These are phyloP conservation scores for Castanea mollissima DNA, from an alignment of 306 rosid genomes.

Conservation along the genomic window DNA sequence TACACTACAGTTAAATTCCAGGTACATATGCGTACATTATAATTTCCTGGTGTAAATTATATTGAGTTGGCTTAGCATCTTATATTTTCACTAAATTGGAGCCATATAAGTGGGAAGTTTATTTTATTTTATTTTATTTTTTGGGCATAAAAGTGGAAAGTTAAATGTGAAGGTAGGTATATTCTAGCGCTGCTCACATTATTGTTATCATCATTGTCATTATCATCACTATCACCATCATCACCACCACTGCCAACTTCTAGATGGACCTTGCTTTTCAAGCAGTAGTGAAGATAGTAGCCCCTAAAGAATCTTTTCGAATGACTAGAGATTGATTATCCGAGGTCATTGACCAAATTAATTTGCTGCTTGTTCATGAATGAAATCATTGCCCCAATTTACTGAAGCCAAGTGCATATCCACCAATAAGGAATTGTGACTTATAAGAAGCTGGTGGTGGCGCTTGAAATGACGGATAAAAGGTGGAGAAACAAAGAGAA, in stretches of 20 bases:
- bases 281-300: slow-evolving; percentile 15
- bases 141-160: too few relatives aligned
- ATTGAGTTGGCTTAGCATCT: too few relatives aligned
- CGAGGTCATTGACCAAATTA: not conserved
- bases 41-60: too few relatives aligned
- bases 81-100: not conserved
- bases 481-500: not conserved
- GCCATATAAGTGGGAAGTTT: not conserved
- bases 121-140: too few relatives aligned
- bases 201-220: too few relatives aligned
- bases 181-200: too few relatives aligned
- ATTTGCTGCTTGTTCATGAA: not conserved
- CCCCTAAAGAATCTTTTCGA: slow-evolving; percentile 38
- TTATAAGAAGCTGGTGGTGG: not conserved
- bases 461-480: slow-evolving; percentile 6
- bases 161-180: too few relatives aligned
- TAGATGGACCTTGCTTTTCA: slow-evolving; percentile 13
- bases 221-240: not conserved
- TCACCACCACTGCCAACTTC: not conserved
- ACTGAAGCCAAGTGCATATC: slow-evolving; percentile 13
- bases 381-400: slow-evolving; percentile 20
- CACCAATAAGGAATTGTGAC: slow-evolving; percentile 22
- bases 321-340: slow-evolving; percentile 18
- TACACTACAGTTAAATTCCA: too few relatives aligned
- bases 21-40: too few relatives aligned